Evolutionary conservation across 495 filamentous ascomycete genomes (phyloP), one percentile per base, ranked within the genome.

Genomic region (Patellaria atrata): DNA sequence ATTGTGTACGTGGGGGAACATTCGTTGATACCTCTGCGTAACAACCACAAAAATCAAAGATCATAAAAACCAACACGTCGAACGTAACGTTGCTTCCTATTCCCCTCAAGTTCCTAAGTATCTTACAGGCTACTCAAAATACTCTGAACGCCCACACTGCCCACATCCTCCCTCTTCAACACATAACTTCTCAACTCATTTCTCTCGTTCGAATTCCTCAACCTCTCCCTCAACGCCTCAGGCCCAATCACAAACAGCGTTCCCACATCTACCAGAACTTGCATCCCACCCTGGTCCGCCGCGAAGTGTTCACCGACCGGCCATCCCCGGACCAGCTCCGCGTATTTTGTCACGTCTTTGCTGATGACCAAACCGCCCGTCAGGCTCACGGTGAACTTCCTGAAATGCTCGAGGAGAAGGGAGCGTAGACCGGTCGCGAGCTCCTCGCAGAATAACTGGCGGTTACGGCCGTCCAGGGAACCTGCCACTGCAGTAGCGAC

Each of bases 191-290:
- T 76, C 54, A 94, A 74, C 53, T 93, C 84, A 13, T 38, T 59
- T 59, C 40, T 61, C 55, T 65, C 72, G 62, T 66, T 43, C 6
- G 50, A 54, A 20, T 63, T 69, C 40, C 77, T 71, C 52, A 94
- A 60, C 33, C 82, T 65, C 60, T 93, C 86, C 27, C 76, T 67
- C 37, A 94, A 59, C 21, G 84, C 86, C 61, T 94, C 86, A 9
- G 79, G 74, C 13, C 83, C 82, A 57, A 96, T 83, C 25, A 96
- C 89, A 51, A 96, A 99, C 29, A 99, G 57, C 55, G 82, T 93
- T n/a, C 83, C 87, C 39, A 99, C 83, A 61, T 96, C 91, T 22
- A 80, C 73, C 37, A 96, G 53, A 25, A 91, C 65, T 61, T 96
- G 87, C 47, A 94, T 71, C 43, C 67, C 67, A 26, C 63, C 65